Percentiles rank a stretch among this genome's conserved stretches.
These are phyloP conservation scores for Phytophthora agathidicida DNA, from an alignment of 352 stramenopile genomes.

Conservation along the genomic window DNA sequence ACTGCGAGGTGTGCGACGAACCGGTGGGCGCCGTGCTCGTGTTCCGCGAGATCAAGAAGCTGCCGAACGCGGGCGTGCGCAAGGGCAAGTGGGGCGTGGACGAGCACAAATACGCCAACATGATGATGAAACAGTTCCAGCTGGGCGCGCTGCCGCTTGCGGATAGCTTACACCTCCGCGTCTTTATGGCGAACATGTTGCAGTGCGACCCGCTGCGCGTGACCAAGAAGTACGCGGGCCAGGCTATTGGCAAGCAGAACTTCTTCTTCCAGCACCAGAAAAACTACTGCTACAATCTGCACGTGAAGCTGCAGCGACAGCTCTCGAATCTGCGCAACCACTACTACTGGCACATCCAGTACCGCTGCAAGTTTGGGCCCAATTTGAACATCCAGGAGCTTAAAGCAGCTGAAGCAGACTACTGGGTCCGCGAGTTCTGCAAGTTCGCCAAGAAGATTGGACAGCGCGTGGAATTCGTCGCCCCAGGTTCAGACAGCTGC, in stretches of 20 bases:
- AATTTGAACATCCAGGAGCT: constrained; percentile 68
- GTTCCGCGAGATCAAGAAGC: constrained; percentile 53
- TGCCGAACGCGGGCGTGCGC: constrained; percentile 51
- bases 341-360: constrained; percentile 87
- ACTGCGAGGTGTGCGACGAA: constrained; percentile 68
- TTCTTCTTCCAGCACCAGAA: constrained; percentile 69
- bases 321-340: constrained; percentile 82
- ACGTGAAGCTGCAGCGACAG: constrained; percentile 81
- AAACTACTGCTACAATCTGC: constrained; percentile 76
- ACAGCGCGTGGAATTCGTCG: constrained; percentile 61
- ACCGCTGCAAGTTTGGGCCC: constrained; percentile 67
- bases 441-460: constrained; percentile 71
- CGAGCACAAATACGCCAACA: constrained; percentile 82
- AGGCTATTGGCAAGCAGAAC: constrained; percentile 82
- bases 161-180: constrained; percentile 70
- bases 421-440: constrained; percentile 73
- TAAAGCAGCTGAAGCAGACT: constrained; percentile 69
- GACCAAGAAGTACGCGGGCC: constrained; percentile 81
- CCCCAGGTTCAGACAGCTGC: too few species aligned
- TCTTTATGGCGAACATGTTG: constrained; percentile 76
- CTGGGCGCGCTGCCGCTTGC: constrained; percentile 68
- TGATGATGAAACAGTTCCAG: constrained; percentile 87
- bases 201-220: constrained; percentile 84
- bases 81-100: constrained; percentile 81
- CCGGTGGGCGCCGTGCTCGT: constrained; percentile 49